These are phyloP conservation scores for Ogataea kodamae DNA, from an alignment of 805 yeast species.

Conservation along the genomic window DNA sequence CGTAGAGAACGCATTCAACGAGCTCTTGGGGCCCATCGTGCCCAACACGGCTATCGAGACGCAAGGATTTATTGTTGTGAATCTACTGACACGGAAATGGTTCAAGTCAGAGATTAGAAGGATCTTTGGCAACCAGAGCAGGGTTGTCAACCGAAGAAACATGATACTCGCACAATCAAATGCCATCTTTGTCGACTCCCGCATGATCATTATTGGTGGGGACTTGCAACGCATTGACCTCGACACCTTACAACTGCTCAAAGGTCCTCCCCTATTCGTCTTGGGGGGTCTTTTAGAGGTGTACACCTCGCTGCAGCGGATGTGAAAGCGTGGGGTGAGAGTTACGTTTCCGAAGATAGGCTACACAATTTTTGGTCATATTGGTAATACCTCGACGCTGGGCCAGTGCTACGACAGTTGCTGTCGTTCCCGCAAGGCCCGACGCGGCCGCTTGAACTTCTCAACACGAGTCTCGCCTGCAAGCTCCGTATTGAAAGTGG, in stretches of 20 bases:
- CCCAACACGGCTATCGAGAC: no score
- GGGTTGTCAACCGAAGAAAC: not conserved
- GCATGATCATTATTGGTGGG: constrained; percentile 22
- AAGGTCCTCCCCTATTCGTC: not conserved
- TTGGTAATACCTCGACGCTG: no score
- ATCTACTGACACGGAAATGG: constrained; percentile 25
- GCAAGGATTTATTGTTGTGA: constrained; percentile 15
- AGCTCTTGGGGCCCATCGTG: not conserved
- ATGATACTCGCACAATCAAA: constrained; percentile 11
- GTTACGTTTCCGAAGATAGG: no score
- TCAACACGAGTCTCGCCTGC: constrained; percentile 3
- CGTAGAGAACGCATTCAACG: constrained; percentile 1
- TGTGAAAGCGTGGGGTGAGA: constrained; percentile 14
- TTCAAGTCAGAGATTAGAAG: constrained; percentile 11
- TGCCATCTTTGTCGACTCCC: constrained; percentile 21
- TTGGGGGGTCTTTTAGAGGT: constrained; percentile 16
- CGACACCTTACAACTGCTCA: constrained; percentile 3
- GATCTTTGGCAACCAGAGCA: not conserved
- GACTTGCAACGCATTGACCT: constrained; percentile 14
- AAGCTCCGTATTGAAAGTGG: constrained; percentile 2
- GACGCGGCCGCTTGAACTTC: constrained; percentile 17
- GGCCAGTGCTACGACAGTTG: no score
- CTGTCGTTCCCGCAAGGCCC: constrained; percentile 6
- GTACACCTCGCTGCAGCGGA: constrained; percentile 17
- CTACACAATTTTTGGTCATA: no score